Conservation (phyloP, 2,329 filamentous ascomycete species). For the Clarireedia paspali region DNA sequence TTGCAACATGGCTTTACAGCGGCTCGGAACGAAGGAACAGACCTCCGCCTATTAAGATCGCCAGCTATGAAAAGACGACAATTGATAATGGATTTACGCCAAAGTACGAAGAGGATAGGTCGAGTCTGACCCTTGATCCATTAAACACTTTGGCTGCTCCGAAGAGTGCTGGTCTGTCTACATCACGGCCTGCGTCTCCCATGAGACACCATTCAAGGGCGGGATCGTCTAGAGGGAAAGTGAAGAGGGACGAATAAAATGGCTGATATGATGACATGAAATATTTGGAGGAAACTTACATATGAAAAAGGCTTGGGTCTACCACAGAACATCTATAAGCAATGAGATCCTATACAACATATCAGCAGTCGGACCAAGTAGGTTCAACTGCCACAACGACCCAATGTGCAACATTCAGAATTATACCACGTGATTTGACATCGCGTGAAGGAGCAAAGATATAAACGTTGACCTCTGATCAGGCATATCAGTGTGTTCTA, state of each 20-base stretch:
- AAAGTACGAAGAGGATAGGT: slow-evolving; percentile 24
- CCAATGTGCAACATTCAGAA: too few species aligned
- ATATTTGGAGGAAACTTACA: neutral
- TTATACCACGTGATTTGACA: too few species aligned
- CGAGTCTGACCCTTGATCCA: slow-evolving; percentile 25
- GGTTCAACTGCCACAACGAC: too few species aligned
- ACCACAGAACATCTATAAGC: too few species aligned
- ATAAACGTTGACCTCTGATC: too few species aligned
- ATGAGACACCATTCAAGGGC: slow-evolving; percentile 35
- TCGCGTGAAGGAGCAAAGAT: too few species aligned
- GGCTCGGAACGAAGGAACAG: slow-evolving; percentile 53
- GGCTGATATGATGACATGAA: neutral
- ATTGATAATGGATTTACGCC: slow-evolving; percentile 30
- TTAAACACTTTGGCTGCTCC: slow-evolving; percentile 16
- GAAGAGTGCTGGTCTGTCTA: slow-evolving; percentile 41
- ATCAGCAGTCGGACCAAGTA: too few species aligned
- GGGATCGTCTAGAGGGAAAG: slow-evolving; percentile 31
- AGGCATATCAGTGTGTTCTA: too few species aligned
- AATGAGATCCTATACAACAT: too few species aligned
- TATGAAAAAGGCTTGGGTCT: neutral
- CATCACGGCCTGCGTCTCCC: slow-evolving; percentile 44
- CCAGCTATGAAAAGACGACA: slow-evolving; percentile 63
- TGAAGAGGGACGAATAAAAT: slow-evolving; percentile 32
- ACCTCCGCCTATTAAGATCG: slow-evolving; percentile 60
- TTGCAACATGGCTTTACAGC: slow-evolving; percentile 80